Conservation (phyloP, 2,329 filamentous ascomycete species). For the Ascochyta clinopodiicola region DNA sequence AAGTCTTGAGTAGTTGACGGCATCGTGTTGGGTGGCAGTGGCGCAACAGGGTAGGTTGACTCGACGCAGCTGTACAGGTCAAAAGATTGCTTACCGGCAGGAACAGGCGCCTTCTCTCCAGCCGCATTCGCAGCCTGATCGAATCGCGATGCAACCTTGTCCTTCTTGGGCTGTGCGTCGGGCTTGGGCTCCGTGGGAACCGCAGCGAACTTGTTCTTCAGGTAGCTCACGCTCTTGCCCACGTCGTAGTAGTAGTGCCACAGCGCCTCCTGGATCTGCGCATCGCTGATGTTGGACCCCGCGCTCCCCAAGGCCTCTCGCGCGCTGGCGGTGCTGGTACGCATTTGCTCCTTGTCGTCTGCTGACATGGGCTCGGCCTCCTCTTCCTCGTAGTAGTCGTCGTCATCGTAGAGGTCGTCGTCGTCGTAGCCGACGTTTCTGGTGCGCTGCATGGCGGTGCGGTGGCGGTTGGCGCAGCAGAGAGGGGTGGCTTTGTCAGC, state of each 20-base stretch:
- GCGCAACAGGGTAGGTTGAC: slow-evolving; percentile 22
- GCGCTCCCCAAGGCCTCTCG: slow-evolving; percentile 66
- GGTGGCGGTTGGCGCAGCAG: neutral
- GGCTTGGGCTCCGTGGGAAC: slow-evolving; percentile 27
- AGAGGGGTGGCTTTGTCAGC: too few species aligned
- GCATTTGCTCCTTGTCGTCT: slow-evolving; percentile 61
- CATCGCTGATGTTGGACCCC: slow-evolving; percentile 67
- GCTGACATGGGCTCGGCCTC: slow-evolving; percentile 32
- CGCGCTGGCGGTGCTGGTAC: slow-evolving; percentile 70
- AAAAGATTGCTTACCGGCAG: slow-evolving; percentile 54
- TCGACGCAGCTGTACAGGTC: slow-evolving; percentile 19
- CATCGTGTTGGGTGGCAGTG: slow-evolving; percentile 44
- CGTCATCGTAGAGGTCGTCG: slow-evolving; percentile 61
- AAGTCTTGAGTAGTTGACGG: slow-evolving; percentile 59
- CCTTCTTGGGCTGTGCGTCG: slow-evolving; percentile 43
- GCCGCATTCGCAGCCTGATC: slow-evolving; percentile 53
- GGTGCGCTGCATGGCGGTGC: slow-evolving; percentile 48
- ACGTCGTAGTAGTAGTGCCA: slow-evolving; percentile 98
- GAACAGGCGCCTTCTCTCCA: slow-evolving; percentile 48
- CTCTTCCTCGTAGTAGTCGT: slow-evolving; percentile 51
- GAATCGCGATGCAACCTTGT: slow-evolving; percentile 53
- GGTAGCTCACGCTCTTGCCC: slow-evolving; percentile 80
- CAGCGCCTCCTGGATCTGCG: slow-evolving; percentile 84
- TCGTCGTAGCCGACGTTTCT: slow-evolving; percentile 58
- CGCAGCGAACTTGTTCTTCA: slow-evolving; percentile 64